Evolutionary conservation across 1,139 yeast genomes (phyloP), one percentile per base, ranked within the genome.

Genomic region (Arxiozyma slooffiae): DNA sequence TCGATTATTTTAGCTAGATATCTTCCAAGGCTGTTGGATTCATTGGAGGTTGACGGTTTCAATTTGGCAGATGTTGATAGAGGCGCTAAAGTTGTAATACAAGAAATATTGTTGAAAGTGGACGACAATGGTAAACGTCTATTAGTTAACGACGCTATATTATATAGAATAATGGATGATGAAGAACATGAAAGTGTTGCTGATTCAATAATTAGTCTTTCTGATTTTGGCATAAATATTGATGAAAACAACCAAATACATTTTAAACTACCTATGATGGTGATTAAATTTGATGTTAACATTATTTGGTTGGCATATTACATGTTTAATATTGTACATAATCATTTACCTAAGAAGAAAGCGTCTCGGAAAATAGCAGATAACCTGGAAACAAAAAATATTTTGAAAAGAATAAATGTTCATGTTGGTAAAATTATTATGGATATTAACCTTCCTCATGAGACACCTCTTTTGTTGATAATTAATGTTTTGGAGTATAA

Each of bases 231-330:
- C 16, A 11, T 59, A 0, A 41, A 30, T n/a, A 37, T 36, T 2
- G 47, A 47, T 6, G 8, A 26, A 9, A 37, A 37, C 8, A 21
- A 48, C 2, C 47, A 48, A 14, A 38, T 53, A 2, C 24, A 22
- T 20, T 18, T 57, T 14, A 42, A 37, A 23, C 30, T 62, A 18
- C 64, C 64, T 1, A 42, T 43, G 6, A 48, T 60, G 11, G 53
- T 54, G 20, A 37, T 60, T 2, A 59, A 55, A 34, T 50, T 66
- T 20, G 68, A 64, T 52, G 59, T 61, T 4, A 59, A 59, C 46
- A 24, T 61, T 1, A 51, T 66, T 17, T 66, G 70, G 70, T 48
- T 64, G 18, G 34, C 46, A 5, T 61, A 59, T 47, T 62, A 52
- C 24, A 26, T 50, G 22, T 46, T 43, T 24, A 48, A 43, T 41